Evolutionary conservation across 192 early-diverging fungal genomes (phyloP).

Genomic region (Linnemannia hyalina): DNA sequence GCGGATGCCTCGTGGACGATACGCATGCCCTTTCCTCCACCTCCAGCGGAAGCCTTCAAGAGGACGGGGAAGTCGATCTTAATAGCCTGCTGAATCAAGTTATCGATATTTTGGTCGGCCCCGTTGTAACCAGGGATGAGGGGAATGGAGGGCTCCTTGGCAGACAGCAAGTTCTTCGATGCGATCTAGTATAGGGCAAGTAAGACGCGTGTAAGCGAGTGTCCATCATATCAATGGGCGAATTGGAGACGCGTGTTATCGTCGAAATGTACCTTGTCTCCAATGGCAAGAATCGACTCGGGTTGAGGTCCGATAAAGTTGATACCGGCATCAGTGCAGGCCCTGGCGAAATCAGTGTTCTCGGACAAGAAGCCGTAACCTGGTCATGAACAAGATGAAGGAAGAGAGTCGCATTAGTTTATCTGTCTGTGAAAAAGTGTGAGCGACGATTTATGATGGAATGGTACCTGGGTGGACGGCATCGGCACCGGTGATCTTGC

Average conservation of each 20-base stretch:
- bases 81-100: conserved; percentile 63
- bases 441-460: neutral
- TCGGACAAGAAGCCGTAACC: conserved; percentile 75
- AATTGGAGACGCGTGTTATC: neutral
- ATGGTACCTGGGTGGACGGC: conserved; percentile 67
- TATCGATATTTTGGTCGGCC: conserved; percentile 64
- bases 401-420: neutral
- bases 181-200: conserved; percentile 45
- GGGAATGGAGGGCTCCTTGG: conserved; percentile 66
- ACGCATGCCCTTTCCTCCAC: conserved; percentile 78
- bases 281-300: conserved; percentile 70
- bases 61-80: conserved; percentile 71
- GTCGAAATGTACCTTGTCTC: conserved; percentile 61
- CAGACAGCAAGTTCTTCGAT: conserved; percentile 69
- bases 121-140: conserved; percentile 79
- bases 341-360: conserved; percentile 69
- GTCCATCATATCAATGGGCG: neutral
- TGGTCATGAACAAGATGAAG: conserved; percentile 6
- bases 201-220: neutral
- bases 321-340: conserved; percentile 62
- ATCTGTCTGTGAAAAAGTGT: neutral
- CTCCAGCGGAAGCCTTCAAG: conserved; percentile 73
- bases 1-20: conserved; percentile 65
- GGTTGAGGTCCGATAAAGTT: conserved; percentile 70
- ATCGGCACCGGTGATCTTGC: conserved; percentile 61